Percentiles rank a stretch among this genome's conserved stretches.
phyloP scores from a whole-genome alignment of 306 rosid genomes.

The Pyrus betulifolia region DNA sequence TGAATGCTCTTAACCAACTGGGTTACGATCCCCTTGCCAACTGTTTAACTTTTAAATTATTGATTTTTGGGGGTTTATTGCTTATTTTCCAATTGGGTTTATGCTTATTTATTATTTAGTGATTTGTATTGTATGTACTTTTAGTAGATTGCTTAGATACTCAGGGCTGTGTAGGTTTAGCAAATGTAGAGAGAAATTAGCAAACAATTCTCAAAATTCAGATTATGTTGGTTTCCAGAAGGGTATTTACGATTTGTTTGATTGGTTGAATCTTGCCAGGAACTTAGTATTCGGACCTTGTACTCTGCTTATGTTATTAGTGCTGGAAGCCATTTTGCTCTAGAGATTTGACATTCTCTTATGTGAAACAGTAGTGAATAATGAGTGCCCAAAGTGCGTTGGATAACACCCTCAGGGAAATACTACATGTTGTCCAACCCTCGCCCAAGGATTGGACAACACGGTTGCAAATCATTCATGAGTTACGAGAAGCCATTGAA shows the following conservation, averaged over 20 bases:
- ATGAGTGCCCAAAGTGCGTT: conserved; percentile 35
- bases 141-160: not conserved
- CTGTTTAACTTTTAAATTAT: not conserved
- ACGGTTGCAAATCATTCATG: conserved; percentile 43
- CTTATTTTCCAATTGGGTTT: not conserved
- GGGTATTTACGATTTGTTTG: not conserved
- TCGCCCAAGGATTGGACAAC: conserved; percentile 38
- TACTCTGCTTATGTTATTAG: not conserved
- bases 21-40: too few species aligned
- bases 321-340: not conserved
- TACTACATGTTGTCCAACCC: conserved; percentile 49
- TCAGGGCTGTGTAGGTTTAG: not conserved
- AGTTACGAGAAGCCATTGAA: conserved; percentile 32
- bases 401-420: conserved; percentile 40
- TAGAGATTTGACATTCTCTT: not conserved
- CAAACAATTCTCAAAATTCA: not conserved
- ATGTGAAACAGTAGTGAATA: conserved; percentile 14
- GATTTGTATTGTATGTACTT: not conserved
- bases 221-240: not conserved
- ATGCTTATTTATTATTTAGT: not conserved
- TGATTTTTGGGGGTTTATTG: not conserved
- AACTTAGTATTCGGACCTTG: not conserved
- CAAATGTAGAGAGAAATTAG: not conserved
- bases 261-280: not conserved
- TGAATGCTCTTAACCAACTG: too few species aligned